Evolutionary conservation across 83 land plant genomes (phyloP), one percentile per base, ranked within the genome.

Genomic region (Thuja plicata): DNA sequence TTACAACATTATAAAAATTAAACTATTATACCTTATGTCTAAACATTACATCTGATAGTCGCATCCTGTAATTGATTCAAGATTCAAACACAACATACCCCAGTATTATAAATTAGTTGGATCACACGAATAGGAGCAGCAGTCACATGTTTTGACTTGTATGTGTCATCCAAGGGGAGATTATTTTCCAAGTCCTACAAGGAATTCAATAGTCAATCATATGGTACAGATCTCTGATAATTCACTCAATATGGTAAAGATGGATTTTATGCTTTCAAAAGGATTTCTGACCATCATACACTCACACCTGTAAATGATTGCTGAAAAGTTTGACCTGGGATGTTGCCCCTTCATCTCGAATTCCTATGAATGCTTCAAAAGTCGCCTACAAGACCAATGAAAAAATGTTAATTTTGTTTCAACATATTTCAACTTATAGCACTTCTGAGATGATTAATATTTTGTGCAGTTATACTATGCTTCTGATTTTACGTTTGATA

Each of bases 91-190:
- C n/a, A 27, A 83, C 95, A 91, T 88, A 98, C 99, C 91, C 99
- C 99, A 90, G 99, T 88, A 94, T 97, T 98, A 87, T 91, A 98
- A 27, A 98, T 38, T 85, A 98, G 95, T 40, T 93, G 93, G 87
- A 98, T 91, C 70, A 98, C 99, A 91, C 99, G 97, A 87, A 98
- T 98, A 21, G 99, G 99, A 90, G 99, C 96, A 78, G 99, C 95
- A 89, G 88, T 89, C 9, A 97, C 95, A 89, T 90, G 89, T 89
- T 94, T 92, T 85, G 99, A 97, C 89, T 98, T 98, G 90, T 96
- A 97, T 5, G 90, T 90, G 79, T 90, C 89, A 62, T 97, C 99
- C 94, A 97, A 79, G 11, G 99, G 99, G 88, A 98, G 95, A 93
- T 98, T 95, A 89, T 94, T 91, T 90, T 98, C 99, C 94, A 98